Evolutionary conservation across 495 filamentous ascomycete genomes (phyloP), one percentile per base, ranked within the genome.

Genomic region (Penicillium diatomitis): DNA sequence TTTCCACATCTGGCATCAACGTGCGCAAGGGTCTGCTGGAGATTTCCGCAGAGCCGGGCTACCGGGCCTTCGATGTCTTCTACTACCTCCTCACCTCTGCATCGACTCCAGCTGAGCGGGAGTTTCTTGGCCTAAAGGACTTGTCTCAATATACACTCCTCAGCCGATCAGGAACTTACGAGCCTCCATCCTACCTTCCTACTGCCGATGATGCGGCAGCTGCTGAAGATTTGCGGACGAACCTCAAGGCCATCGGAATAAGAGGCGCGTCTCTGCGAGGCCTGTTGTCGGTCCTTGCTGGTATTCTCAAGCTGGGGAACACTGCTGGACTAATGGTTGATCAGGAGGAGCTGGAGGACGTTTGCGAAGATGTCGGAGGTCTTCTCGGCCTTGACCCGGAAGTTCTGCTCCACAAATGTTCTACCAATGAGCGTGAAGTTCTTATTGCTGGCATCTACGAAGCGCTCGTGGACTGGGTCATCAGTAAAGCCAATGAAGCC

Each of bases 51-150:
- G 82, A 95, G 60, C 49, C 80, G 5, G 92, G 94, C 20, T 89
- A 86, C 61, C 83, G 92, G 49, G 92, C 91, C n/a, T 98, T 97
- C 57, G 90, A 98, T 61, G 94, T 90, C 30, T 98, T 97, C 65
- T 98, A 98, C 69, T 97, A 96, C 55, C 80, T 98, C 3, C 74
- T 96, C 27, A 94, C 90, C 1, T 87, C 86, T 30, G 84, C 88
- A 9, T 94, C 92, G 0, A 94, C 90, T 2, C 85, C 84, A 2
- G 88, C 89, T 1, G 92, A 98, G 70, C 78, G 89, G 35, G 90
- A 97, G 61, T 95, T 88, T 48, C 72, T 98, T n/a, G 83, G 84
- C 38, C 73, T 98, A 32, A 86, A 90, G 66, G 76, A 79, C n/a
- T 78, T 86, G 2, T 84, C 86, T 2, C 71, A 77, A 9, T 97